Conservation (phyloP, 768 basidiomycete species). For the Termitomyces sp. region DNA sequence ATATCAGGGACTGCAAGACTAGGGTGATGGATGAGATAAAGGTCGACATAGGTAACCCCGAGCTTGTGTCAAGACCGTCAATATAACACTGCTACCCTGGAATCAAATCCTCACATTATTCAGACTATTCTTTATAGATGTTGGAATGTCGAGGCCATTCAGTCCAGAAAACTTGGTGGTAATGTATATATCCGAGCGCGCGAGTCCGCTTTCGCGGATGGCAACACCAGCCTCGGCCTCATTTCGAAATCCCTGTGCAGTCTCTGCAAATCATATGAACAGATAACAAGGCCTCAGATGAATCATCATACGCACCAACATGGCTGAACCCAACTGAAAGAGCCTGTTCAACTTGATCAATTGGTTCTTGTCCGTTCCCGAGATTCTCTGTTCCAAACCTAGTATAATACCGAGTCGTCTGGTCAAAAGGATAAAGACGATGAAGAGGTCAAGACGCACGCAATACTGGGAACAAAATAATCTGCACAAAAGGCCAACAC, state of each 20-base stretch:
- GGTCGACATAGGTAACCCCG: slow-evolving; percentile 54
- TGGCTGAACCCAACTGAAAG: slow-evolving; percentile 59
- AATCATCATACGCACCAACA: slow-evolving; percentile 38
- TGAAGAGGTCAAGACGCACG: neutral
- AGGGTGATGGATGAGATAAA: slow-evolving; percentile 69
- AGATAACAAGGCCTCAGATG: neutral
- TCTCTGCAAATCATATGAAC: slow-evolving; percentile 37
- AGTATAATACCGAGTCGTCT: slow-evolving; percentile 9
- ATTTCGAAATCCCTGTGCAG: slow-evolving; percentile 52
- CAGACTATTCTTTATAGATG: slow-evolving; percentile 44
- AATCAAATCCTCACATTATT: slow-evolving; percentile 34
- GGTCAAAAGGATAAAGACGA: neutral
- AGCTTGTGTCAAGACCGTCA: slow-evolving; percentile 37
- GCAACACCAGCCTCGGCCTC: slow-evolving; percentile 36
- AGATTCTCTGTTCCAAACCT: slow-evolving; percentile 63
- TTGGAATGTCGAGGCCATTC: slow-evolving; percentile 12
- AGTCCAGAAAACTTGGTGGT: slow-evolving; percentile 48
- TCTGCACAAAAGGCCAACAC: slow-evolving; percentile 25
- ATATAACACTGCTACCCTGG: neutral
- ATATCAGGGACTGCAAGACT: slow-evolving; percentile 24
- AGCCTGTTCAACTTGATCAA: slow-evolving; percentile 58
- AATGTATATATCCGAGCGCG: slow-evolving; percentile 42
- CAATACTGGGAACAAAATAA: slow-evolving; percentile 42
- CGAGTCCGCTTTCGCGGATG: slow-evolving; percentile 42
- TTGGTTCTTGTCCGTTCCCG: slow-evolving; percentile 51